These are phyloP conservation scores for Diaporthe sp. DNA, from an alignment of 2,329 filamentous ascomycete species.

Conservation along the genomic window DNA sequence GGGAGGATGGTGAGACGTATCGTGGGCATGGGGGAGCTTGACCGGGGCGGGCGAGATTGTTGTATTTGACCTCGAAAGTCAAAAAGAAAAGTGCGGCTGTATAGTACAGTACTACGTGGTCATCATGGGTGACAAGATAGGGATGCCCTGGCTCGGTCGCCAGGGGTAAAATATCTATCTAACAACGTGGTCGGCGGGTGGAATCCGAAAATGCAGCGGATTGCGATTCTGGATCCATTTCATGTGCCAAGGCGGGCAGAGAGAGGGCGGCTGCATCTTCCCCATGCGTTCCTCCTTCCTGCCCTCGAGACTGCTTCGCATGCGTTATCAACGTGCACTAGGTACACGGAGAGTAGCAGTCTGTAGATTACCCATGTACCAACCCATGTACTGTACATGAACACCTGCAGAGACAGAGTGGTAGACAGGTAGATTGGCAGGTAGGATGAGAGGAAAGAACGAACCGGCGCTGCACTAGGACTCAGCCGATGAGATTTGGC, in stretches of 20 bases:
- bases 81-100: background rate
- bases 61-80: background rate
- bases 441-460: background rate
- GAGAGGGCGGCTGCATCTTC: slow-evolving; percentile 4
- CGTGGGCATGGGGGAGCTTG: background rate
- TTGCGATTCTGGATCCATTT: background rate
- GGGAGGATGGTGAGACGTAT: slow-evolving; percentile 9
- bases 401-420: slow-evolving; percentile 9
- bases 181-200: background rate
- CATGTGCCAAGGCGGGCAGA: slow-evolving; percentile 10
- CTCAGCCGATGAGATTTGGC: background rate
- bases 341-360: background rate
- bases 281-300: background rate
- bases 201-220: slow-evolving; percentile 9
- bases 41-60: background rate
- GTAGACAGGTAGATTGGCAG: background rate
- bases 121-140: background rate
- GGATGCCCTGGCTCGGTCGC: background rate
- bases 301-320: background rate
- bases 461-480: background rate
- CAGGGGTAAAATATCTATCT: background rate
- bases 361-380: background rate
- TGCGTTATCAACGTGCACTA: background rate
- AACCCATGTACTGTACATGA: slow-evolving; percentile 10
- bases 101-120: too few relatives aligned